These are phyloP conservation scores for Mycena maculata DNA, from an alignment of 768 basidiomycete species.

Conservation along the genomic window DNA sequence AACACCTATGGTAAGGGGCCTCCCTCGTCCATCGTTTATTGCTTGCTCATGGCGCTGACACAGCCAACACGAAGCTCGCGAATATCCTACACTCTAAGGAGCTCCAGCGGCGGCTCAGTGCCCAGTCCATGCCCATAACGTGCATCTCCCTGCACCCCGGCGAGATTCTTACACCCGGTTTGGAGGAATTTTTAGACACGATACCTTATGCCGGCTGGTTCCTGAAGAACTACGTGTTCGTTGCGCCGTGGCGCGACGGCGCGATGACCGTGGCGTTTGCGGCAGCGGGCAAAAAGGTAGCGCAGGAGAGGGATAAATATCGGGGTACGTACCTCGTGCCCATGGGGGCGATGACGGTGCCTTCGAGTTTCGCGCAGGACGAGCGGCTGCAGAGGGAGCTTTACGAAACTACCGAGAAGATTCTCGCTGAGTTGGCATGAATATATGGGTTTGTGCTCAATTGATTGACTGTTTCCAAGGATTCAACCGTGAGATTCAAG, in stretches of 20 bases:
- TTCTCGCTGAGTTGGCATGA: constrained; percentile 16
- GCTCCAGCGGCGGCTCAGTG: constrained; percentile 53
- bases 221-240: constrained; percentile 32
- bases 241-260: constrained; percentile 36
- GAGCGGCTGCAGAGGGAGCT: constrained; percentile 43
- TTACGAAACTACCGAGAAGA: constrained; percentile 42
- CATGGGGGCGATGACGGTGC: constrained; percentile 29
- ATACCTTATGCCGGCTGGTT: constrained; percentile 33
- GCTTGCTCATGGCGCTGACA: background rate
- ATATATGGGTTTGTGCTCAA: too few species aligned
- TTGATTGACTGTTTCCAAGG: too few species aligned
- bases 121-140: constrained; percentile 39
- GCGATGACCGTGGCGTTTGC: constrained; percentile 43
- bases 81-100: constrained; percentile 49
- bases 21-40: too few species aligned
- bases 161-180: constrained; percentile 39
- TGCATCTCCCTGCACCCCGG: constrained; percentile 47
- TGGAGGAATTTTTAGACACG: constrained; percentile 1
- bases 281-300: constrained; percentile 41
- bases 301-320: constrained; percentile 38
- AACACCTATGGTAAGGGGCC: constrained; percentile 28
- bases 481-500: too few species aligned
- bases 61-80: constrained; percentile 37
- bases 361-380: constrained; percentile 29
- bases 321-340: constrained; percentile 47